Conservation (phyloP, 2,329 filamentous ascomycete species). For the Monilinia laxa region DNA sequence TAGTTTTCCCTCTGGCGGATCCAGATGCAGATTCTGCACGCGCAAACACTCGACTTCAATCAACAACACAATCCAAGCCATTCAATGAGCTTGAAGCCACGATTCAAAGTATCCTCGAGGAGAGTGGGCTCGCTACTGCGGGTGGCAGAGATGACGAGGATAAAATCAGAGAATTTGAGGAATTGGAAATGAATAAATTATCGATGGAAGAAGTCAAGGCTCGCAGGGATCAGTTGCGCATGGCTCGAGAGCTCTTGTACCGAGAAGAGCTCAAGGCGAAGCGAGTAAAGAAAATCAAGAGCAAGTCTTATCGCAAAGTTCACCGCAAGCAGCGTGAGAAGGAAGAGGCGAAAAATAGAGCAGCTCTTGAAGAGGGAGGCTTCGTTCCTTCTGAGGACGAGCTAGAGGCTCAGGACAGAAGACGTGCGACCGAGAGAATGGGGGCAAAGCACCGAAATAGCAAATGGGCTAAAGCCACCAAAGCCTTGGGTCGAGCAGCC, state of each 20-base stretch:
- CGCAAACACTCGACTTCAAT: conserved; percentile 61
- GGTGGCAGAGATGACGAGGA: conserved; percentile 61
- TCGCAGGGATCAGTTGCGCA: conserved; percentile 71
- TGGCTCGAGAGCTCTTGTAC: conserved; percentile 80
- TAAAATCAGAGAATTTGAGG: conserved; percentile 66
- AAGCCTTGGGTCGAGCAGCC: conserved; percentile 60
- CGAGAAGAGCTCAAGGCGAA: conserved; percentile 85
- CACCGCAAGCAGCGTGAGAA: conserved; percentile 76
- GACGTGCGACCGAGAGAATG: conserved; percentile 68
- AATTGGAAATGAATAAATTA: conserved; percentile 68
- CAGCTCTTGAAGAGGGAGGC: conserved; percentile 57
- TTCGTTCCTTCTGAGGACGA: conserved; percentile 64
- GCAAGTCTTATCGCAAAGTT: conserved; percentile 88
- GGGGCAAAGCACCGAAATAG: conserved; percentile 67
- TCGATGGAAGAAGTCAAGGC: conserved; percentile 72
- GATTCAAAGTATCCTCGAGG: conserved; percentile 84
- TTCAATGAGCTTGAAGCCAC: conserved; percentile 80
- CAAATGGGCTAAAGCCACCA: conserved; percentile 70
- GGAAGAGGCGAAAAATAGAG: conserved; percentile 55
- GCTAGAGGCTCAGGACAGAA: conserved; percentile 60
- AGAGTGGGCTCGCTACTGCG: conserved; percentile 70
- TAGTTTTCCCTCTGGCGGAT: conserved; percentile 84
- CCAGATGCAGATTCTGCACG: conserved; percentile 58
- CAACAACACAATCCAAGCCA: conserved; percentile 62
- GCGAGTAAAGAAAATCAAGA: conserved; percentile 98